Conservation (phyloP, 345 rosid genomes). For the Mangifera indica region DNA sequence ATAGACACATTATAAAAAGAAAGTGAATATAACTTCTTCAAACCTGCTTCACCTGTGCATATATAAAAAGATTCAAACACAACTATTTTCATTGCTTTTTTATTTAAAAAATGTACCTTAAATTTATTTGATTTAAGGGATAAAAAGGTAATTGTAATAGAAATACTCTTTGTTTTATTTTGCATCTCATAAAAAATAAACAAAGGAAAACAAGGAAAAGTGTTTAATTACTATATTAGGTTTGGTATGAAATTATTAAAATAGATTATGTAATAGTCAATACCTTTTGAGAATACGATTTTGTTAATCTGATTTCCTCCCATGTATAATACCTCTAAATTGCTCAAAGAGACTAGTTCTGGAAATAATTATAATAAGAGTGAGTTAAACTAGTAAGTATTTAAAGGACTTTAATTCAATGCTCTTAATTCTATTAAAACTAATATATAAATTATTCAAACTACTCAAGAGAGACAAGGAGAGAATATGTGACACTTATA, state of each 20-base stretch:
- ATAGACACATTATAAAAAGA: background rate
- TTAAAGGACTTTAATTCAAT: too few species aligned
- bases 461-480: background rate
- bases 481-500: too few species aligned
- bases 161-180: background rate
- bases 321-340: conserved; percentile 14
- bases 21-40: background rate
- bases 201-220: too few species aligned
- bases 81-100: too few species aligned
- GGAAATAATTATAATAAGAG: background rate
- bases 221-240: background rate
- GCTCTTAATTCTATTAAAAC: too few species aligned
- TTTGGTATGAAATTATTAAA: background rate
- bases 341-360: background rate
- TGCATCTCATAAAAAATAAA: too few species aligned
- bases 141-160: too few species aligned
- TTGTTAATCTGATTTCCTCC: background rate
- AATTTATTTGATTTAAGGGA: too few species aligned
- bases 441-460: background rate
- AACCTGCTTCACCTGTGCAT: background rate
- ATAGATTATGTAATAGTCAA: too few species aligned
- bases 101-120: too few species aligned
- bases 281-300: conserved; percentile 17
- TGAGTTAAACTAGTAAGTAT: background rate
- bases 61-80: too few species aligned